phyloP scores from a whole-genome alignment of 345 rosid genomes.

The Erucastrum elatum region DNA sequence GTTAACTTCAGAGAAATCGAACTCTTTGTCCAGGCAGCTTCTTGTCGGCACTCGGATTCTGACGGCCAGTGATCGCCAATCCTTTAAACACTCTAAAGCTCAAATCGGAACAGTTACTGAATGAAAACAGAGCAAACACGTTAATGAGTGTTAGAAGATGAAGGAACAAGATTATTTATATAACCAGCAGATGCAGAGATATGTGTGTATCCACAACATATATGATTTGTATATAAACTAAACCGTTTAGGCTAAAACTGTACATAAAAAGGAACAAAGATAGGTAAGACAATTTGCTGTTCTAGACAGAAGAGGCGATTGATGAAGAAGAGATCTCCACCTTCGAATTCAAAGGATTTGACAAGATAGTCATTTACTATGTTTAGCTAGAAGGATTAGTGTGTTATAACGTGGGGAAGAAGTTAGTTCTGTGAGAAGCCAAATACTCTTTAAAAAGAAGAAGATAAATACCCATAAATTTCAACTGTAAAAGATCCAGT shows the following conservation, averaged over 20 bases:
- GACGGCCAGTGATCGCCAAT: not conserved
- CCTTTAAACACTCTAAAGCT: not conserved
- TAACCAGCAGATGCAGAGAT: not conserved
- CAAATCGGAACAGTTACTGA: not conserved
- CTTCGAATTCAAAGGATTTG: constrained; percentile 26
- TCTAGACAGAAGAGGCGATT: constrained; percentile 5
- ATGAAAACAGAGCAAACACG: not conserved
- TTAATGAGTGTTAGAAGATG: constrained; percentile 2
- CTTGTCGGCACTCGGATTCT: not conserved
- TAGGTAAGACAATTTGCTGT: not conserved
- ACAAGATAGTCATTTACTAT: constrained; percentile 36
- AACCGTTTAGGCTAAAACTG: constrained; percentile 19
- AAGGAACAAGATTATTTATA: not conserved
- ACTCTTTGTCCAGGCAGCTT: not conserved
- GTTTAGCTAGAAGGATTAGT: constrained; percentile 29
- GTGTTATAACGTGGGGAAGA: constrained; percentile 34
- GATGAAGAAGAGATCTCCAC: constrained; percentile 27
- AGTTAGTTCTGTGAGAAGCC: constrained; percentile 25
- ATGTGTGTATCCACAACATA: not conserved
- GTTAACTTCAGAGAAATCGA: not conserved
- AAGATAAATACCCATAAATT: too few species aligned
- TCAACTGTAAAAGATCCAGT: too few species aligned
- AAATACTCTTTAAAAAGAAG: not conserved
- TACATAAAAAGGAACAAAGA: not conserved
- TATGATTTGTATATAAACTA: not conserved